Evolutionary conservation across 116 monocot species (phyloP), one percentile per base, ranked within the genome.

Genomic region (Iris pallida): DNA sequence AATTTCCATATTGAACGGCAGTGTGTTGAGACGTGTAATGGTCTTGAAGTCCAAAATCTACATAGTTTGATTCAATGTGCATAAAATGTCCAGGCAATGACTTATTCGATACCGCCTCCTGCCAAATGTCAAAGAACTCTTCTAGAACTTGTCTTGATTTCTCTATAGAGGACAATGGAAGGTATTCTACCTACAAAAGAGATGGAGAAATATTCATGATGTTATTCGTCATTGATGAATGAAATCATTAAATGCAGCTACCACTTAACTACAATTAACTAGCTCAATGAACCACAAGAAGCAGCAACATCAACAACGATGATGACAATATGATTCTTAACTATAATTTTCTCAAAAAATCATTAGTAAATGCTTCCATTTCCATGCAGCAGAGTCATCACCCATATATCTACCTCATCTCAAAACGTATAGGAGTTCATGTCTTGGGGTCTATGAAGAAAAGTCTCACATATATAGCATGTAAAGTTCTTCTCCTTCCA

Each of bases 91-190:
- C 93, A 7, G 98, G 85, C 46, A 98, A 69, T 18, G 87, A 90
- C 61, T 86, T 93, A 62, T 83, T 87, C 1, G 78, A 61, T n/a
- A 98, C 20, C 19, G 78, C 66, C 47, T 98, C 98, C 52, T 88
- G 76, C 98, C 92, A 98, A 53, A 93, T 78, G 53, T 98, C 93
- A 7, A 87, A 66, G 58, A 98, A 93, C 7, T 98, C 93, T 51
- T 93, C 98, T 78, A 98, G 70, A 42, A 90, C 63, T 73, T 70
- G 77, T 68, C 77, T 76, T 5, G 98, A 86, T 74, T 79, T 92
- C 70, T 89, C 92, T 16, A 91, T 67, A 18, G 96, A 96, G 17
- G 89, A 92, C 20, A 96, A 61, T 0, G 96, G 96, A 42, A 89
- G 74, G 60, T 96, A 96, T 47, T 96, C 96, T 4, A 96, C 85